Evolutionary conservation across 495 filamentous ascomycete genomes (phyloP).

Genomic region (Aspergillus heteromorphus): DNA sequence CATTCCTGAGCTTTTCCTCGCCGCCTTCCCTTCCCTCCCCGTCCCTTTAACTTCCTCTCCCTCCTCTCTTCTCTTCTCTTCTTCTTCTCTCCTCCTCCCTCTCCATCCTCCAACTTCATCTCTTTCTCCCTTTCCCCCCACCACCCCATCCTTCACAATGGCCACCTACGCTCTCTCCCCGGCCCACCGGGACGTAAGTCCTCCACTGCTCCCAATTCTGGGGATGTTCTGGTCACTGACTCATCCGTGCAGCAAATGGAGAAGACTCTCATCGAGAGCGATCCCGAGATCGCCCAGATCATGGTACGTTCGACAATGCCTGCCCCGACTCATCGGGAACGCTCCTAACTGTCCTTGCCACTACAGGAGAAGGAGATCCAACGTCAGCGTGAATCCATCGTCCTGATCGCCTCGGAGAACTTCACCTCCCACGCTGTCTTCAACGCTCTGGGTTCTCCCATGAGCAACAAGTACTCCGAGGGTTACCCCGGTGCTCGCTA

Average conservation of each 20-base stretch:
- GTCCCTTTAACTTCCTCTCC: conserved; percentile 7
- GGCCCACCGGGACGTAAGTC: conserved; percentile 79
- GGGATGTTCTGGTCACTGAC: conserved; percentile 38
- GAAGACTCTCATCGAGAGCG: conserved; percentile 73
- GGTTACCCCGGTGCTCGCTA: conserved; percentile 97
- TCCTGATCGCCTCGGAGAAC: conserved; percentile 98
- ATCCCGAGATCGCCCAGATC: conserved; percentile 88
- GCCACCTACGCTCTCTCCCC: conserved; percentile 79
- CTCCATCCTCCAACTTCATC: conserved; percentile 10
- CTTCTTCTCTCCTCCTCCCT: conserved; percentile 11
- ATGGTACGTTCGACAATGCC: conserved; percentile 59
- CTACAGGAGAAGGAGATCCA: conserved; percentile 84
- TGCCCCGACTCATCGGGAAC: not conserved
- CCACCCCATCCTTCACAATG: conserved; percentile 35
- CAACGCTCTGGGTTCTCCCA: conserved; percentile 91
- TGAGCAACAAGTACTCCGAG: conserved; percentile 99
- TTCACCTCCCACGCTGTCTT: conserved; percentile 97
- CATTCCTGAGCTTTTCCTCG: not conserved
- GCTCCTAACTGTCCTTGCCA: conserved; percentile 1
- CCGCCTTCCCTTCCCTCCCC: conserved; percentile 11
- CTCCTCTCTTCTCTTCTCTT: conserved; percentile 1
- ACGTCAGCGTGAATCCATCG: conserved; percentile 96
- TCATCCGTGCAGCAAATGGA: conserved; percentile 74
- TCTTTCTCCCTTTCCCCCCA: conserved; percentile 4
- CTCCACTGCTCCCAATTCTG: conserved; percentile 5